Conservation (phyloP, 306 rosid species). For the Dicorynia guianensis region DNA sequence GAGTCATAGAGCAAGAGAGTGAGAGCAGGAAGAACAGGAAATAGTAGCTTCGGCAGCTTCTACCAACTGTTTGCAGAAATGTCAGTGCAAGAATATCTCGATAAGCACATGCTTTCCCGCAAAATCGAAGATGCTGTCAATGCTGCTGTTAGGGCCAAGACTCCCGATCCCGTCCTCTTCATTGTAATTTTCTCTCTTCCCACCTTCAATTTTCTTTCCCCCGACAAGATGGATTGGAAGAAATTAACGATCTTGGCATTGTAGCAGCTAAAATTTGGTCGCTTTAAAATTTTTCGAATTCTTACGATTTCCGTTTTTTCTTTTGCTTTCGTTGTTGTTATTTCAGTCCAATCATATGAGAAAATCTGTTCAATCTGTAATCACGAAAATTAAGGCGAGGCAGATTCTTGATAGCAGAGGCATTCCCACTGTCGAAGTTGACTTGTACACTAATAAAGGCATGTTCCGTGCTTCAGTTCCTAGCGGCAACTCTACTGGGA, state of each 20-base stretch:
- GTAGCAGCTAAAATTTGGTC: too few species aligned
- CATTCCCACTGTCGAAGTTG: constrained; percentile 94
- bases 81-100: constrained; percentile 93
- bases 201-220: neutral
- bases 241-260: neutral
- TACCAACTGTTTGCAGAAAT: constrained; percentile 43
- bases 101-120: constrained; percentile 82
- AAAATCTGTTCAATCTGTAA: constrained; percentile 75
- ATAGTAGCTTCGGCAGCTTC: neutral
- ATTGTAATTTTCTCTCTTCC: constrained; percentile 56
- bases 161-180: constrained; percentile 92
- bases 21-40: neutral
- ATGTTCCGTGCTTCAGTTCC: constrained; percentile 89
- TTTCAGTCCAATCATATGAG: constrained; percentile 82
- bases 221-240: neutral
- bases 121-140: constrained; percentile 97
- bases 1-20: neutral
- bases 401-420: constrained; percentile 99
- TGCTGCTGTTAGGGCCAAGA: constrained; percentile 95
- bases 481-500: constrained; percentile 75
- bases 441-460: constrained; percentile 81
- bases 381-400: constrained; percentile 82
- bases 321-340: neutral
- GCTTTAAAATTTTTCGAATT: too few species aligned
- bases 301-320: neutral